Percentiles rank a stretch among this genome's conserved stretches.
Evolutionary conservation across 2,329 filamentous ascomycete genomes (phyloP).

Genomic region (Fusarium sp.): DNA sequence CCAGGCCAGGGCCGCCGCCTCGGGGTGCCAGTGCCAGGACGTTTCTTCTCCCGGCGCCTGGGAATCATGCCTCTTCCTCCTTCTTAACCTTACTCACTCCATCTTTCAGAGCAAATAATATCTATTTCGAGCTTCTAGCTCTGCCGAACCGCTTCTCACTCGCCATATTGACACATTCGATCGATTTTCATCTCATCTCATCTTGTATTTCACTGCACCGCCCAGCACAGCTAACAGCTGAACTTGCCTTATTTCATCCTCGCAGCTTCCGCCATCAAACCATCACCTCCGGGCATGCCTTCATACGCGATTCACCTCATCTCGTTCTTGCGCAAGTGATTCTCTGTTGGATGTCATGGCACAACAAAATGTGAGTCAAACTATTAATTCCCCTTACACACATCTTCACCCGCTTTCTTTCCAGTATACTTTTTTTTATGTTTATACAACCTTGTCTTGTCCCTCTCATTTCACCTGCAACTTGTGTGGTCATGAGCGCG

Average conservation of each 20-base stretch:
- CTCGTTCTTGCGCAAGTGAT: conserved; percentile 51
- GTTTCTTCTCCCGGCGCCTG: conserved; percentile 54
- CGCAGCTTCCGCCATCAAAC: conserved; percentile 36
- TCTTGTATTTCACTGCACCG: background rate
- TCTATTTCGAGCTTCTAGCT: conserved; percentile 41
- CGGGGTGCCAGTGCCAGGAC: conserved; percentile 53
- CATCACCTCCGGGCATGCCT: conserved; percentile 49
- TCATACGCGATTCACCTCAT: conserved; percentile 49
- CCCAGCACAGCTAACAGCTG: background rate
- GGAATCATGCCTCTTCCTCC: conserved; percentile 51
- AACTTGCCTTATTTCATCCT: conserved; percentile 30
- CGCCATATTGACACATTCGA: background rate
- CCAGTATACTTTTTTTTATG: conserved; percentile 23
- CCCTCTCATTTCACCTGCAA: conserved; percentile 22
- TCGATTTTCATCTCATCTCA: conserved; percentile 2
- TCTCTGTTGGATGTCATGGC: conserved; percentile 52
- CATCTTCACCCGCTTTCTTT: conserved; percentile 36
- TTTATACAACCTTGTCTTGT: conserved; percentile 6
- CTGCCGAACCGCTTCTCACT: conserved; percentile 1
- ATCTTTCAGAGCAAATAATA: conserved; percentile 45
- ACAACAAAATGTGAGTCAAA: conserved; percentile 53
- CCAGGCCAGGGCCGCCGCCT: conserved; percentile 53
- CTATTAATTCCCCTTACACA: conserved; percentile 20
- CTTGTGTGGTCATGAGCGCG: conserved; percentile 36
- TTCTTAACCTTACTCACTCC: conserved; percentile 51